Evolutionary conservation across 1,284 basidiomycete species (phyloP).

Genomic region (Fomitopsis betulina): DNA sequence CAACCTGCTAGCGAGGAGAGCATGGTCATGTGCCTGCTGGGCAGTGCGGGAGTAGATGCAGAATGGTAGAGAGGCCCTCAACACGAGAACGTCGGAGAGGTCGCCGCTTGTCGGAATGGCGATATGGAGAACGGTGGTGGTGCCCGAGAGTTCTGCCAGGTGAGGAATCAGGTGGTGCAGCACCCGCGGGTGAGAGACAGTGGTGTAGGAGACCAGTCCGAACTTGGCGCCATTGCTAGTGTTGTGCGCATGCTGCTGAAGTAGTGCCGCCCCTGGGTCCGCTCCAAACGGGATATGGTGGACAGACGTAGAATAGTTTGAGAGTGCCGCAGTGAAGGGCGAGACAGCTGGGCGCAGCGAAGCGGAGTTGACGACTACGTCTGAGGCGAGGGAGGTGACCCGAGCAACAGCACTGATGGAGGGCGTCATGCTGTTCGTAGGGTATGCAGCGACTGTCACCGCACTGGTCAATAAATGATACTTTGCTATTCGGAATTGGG

Average conservation of each 20-base stretch:
- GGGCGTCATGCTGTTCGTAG: not conserved
- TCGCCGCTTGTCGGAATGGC: conserved; percentile 42
- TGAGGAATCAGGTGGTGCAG: conserved; percentile 53
- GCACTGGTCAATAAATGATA: not conserved
- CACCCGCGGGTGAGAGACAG: conserved; percentile 38
- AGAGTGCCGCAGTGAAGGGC: conserved; percentile 24
- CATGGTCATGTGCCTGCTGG: conserved; percentile 71
- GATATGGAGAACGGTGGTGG: conserved; percentile 57
- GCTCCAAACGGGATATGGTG: conserved; percentile 45
- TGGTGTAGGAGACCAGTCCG: conserved; percentile 50
- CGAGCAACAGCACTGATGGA: conserved; percentile 46
- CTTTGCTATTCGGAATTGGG: conserved; percentile 7
- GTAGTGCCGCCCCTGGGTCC: conserved; percentile 52
- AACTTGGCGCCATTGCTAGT: conserved; percentile 9
- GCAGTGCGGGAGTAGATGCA: conserved; percentile 59
- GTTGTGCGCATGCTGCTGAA: conserved; percentile 28
- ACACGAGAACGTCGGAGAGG: conserved; percentile 53
- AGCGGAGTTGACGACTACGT: conserved; percentile 56
- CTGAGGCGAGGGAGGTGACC: conserved; percentile 65
- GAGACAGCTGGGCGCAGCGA: conserved; percentile 34
- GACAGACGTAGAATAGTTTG: conserved; percentile 25
- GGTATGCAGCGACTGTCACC: not conserved
- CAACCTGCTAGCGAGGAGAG: conserved; percentile 65
- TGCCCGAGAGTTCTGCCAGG: conserved; percentile 48
- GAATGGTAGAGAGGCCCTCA: conserved; percentile 54